Base-by-base conservation (phyloP, 805 yeast species). In the Torulaspora indica region DNA sequence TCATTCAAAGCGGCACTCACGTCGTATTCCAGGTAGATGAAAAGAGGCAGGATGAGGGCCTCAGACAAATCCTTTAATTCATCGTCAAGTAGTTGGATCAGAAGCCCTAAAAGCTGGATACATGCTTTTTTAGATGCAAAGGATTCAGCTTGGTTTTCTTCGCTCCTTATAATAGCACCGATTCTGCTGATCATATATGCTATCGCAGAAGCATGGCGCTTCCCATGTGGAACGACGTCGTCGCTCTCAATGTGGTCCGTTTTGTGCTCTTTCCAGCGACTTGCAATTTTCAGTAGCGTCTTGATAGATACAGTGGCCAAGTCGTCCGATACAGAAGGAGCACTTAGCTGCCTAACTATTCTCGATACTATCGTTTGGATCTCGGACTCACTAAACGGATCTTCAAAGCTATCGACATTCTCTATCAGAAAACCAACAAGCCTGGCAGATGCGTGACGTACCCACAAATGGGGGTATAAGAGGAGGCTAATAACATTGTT, bases 381-480 rank as follows among this genome's bases (percentile, higher is more conserved):
- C 37, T 80, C 78, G 23, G 68, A 65, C 18, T 67, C 67, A 2
- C 68, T 49, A 34, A 80, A 69, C 2, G 66, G 50, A 1, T 40
- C 53, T 9, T 54, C 64, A 28, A 69, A 45, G 12, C 58, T 54
- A 28, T 69, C 64, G 23, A 55, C 36, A 40, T 74, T 70, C 7
- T 74, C 56, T 44, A 85, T 67, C 39, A 84, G 58, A 1, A 65
- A 56, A 1, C 82, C 81, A 31, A 81, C 61, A 27, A 87, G 67
- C 42, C 90, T 71, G 5, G 82, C 67, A 1, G 95, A 70, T 4
- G 75, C 67, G 46, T 84, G 70, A 55, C 97, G 77, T 5, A 90
- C 84, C 98, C 98, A 90, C 1, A 93, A 74, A 64, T 90, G 97
- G 2, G 97, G 97, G 60, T 78, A 90, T 40, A 90, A 68, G 42